Percentiles rank a stretch among this genome's conserved stretches.
Conservation (phyloP, 2,329 filamentous ascomycete species). For the Monilinia laxa region DNA sequence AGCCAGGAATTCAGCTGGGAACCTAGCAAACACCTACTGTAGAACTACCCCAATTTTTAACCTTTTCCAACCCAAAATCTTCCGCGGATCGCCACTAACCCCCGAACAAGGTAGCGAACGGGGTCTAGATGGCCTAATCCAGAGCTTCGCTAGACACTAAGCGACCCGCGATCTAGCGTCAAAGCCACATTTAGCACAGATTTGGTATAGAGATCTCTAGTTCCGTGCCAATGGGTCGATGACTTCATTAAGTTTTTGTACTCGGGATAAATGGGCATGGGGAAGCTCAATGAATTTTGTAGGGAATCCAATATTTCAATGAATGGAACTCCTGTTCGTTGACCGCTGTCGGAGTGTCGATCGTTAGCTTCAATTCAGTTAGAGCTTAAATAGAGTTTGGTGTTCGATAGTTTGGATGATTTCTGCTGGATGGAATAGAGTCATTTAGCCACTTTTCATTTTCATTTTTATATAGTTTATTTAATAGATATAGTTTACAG, state of each 20-base stretch:
- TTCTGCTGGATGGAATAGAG: background rate
- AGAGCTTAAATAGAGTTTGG: background rate
- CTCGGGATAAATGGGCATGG: background rate
- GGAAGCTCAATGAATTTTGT: too few relatives aligned
- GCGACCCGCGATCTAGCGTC: background rate
- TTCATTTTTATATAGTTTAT: too few relatives aligned
- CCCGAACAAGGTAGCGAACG: background rate
- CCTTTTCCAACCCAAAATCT: background rate
- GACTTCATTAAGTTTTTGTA: conserved; percentile 5
- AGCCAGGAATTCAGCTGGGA: background rate
- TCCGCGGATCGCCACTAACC: background rate
- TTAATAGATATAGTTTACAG: too few relatives aligned
- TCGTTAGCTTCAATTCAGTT: background rate
- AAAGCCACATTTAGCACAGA: background rate
- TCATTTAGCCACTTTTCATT: too few relatives aligned
- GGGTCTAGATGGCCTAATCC: background rate
- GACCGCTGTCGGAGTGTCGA: background rate
- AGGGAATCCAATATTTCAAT: background rate
- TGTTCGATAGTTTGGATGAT: background rate
- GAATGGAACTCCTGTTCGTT: background rate
- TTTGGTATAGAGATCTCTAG: background rate
- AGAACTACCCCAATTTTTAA: background rate
- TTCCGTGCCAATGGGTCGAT: background rate
- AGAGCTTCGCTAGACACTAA: background rate
- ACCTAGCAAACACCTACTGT: background rate